Base-by-base conservation (phyloP, 2,329 filamentous ascomycete genomes). In the Phyllosticta capitalensis region DNA sequence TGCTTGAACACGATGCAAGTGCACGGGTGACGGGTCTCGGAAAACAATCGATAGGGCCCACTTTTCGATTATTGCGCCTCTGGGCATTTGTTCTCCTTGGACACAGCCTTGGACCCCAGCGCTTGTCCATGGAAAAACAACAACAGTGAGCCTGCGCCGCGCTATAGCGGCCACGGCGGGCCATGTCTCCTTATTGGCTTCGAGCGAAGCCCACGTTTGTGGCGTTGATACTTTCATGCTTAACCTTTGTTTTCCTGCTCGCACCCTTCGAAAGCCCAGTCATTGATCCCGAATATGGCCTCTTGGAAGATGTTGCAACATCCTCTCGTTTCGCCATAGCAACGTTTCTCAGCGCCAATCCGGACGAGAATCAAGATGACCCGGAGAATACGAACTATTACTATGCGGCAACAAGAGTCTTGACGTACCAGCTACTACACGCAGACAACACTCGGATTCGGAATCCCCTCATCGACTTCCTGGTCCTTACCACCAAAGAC, bases 321-420 rank as follows among this genome's bases (percentile, higher is more conserved):
- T 22, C 30, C 9, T 63, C 64, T 19, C 49, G 61, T 21, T 65
- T 61, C 49, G 72, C 72, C 4, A 70, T 73, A 52, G 74, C 72
- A 10, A 76, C 74, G 9, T 75, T 76, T 61, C 69, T 76, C 9
- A 69, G 71, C 45, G 68, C 69, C 22, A 66, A 68, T 59, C 52
- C 52, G 14, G 63, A 53, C 22, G 63, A 33, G 22, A 60, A 66
- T 53, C 53, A 52, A 14, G n/a, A 21, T 3, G 33, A 60, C 17
- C 58, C 54, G 9, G 58, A 59, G 28, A 53, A 49, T 20, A 64
- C 54, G 5, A 73, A 75, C 60, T 65, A 68, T 53, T 70, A 71
- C 55, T 69, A 71, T 54, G 53, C 63, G 48, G 68, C 66, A 2
- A 63, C 63, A 14, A 65, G 67, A 4, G 67, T 71, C n/a, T 65